Evolutionary conservation across 352 stramenopile genomes (phyloP).

Genomic region (Phytophthora lateralis): DNA sequence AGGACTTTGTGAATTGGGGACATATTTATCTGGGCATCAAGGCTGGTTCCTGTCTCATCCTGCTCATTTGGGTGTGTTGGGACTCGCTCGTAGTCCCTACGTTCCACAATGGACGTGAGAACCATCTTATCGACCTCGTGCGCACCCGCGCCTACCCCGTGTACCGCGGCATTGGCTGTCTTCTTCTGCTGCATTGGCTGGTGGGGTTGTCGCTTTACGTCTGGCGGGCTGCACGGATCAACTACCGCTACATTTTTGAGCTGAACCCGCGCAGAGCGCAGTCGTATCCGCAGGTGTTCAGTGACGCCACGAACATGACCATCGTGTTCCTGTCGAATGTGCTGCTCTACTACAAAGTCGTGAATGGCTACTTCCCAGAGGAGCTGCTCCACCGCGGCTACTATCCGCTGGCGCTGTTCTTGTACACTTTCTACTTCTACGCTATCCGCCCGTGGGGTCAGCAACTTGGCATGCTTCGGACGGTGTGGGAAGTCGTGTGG

Average conservation of each 20-base stretch:
- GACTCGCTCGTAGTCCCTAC: slow-evolving; percentile 90
- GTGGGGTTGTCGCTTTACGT: slow-evolving; percentile 91
- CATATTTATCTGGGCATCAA: slow-evolving; percentile 90
- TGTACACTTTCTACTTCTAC: slow-evolving; percentile 95
- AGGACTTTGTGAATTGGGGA: slow-evolving; percentile 76
- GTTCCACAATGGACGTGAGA: slow-evolving; percentile 67
- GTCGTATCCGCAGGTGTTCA: slow-evolving; percentile 92
- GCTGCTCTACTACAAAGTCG: slow-evolving; percentile 97
- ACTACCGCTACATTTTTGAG: slow-evolving; percentile 97
- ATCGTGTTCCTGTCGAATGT: slow-evolving; percentile 95
- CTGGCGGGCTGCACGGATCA: slow-evolving; percentile 90
- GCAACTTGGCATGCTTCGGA: slow-evolving; percentile 85
- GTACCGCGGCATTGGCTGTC: slow-evolving; percentile 94
- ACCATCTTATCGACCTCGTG: slow-evolving; percentile 78
- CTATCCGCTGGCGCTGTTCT: slow-evolving; percentile 92
- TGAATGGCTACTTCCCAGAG: slow-evolving; percentile 87
- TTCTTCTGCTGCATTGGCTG: slow-evolving; percentile 96
- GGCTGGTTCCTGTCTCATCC: slow-evolving; percentile 74
- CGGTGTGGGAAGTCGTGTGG: slow-evolving; percentile 90
- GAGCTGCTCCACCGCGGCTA: slow-evolving; percentile 85
- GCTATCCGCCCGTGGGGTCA: slow-evolving; percentile 87
- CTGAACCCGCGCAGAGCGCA: slow-evolving; percentile 88
- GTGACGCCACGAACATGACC: slow-evolving; percentile 95
- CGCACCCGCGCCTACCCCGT: slow-evolving; percentile 91
- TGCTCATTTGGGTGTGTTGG: slow-evolving; percentile 95